phyloP scores from a whole-genome alignment of 768 basidiomycete genomes.

The Amanita pseudoporphyria region DNA sequence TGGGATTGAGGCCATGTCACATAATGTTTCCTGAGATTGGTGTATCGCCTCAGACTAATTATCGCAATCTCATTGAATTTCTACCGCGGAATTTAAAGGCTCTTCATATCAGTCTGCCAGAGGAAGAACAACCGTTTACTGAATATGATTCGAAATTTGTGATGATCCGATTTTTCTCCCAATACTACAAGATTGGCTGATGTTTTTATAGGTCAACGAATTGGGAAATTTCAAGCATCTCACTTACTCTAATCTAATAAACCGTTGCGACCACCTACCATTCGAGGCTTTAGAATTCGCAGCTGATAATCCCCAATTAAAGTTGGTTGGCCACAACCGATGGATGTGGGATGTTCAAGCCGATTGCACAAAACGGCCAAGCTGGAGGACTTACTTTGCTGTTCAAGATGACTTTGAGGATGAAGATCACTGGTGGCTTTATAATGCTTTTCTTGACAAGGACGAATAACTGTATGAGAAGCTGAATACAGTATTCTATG shows the following conservation, averaged over 20 bases:
- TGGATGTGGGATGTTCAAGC: not conserved
- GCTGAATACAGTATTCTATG: too few relatives aligned
- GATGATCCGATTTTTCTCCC: not conserved
- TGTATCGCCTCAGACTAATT: too few relatives aligned
- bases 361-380: not conserved
- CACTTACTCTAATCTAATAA: not conserved
- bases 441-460: not conserved
- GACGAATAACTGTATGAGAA: too few relatives aligned
- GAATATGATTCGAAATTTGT: not conserved
- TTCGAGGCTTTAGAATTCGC: not conserved
- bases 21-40: not conserved
- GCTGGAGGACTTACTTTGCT: not conserved
- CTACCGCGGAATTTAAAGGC: not conserved
- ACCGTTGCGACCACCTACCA: not conserved
- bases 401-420: not conserved
- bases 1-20: not conserved
- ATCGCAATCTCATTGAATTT: not conserved
- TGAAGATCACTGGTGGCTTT: slow-evolving; percentile 4
- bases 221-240: not conserved
- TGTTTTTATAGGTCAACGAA: not conserved
- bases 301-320: not conserved
- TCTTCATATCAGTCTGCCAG: not conserved
- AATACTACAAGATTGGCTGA: not conserved
- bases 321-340: not conserved
- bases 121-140: not conserved